Evolutionary conservation across 768 basidiomycete species (phyloP), one percentile per base, ranked within the genome.

Genomic region (Leucocoprinus birnbaumii): DNA sequence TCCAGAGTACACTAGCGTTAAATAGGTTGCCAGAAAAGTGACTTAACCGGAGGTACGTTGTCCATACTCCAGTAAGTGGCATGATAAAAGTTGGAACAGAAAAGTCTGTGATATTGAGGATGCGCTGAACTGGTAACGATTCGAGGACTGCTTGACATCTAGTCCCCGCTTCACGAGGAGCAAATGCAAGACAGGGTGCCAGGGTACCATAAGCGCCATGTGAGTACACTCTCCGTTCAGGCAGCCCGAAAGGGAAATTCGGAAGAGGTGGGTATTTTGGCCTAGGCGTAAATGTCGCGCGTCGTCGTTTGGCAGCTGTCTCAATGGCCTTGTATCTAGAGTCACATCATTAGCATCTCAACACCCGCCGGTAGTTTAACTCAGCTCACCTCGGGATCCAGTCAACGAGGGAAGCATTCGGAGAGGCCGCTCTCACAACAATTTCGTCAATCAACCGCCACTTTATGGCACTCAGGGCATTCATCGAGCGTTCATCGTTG

Each of bases 21-120:
- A 78, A 76, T 18, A 68, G 37, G 56, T 73, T 69, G 0, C 63
- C 71, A 21, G 59, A 59, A 58, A 71, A 77, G 56, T 77, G 75
- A 9, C 65, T 62, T 1, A 77, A 62, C n/a, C 69, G 62, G 10
- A 76, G 59, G 50, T 75, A 69, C 0, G 72, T 71, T 18, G 69
- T 61, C 43, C 73, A 73, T 1, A 64, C 65, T 3, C 66, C 67
- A 44, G 61, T 66, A 60, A 66, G 73, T 0, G 69, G 70, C 1
- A 70, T 62, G 47, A 76, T 65, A 52, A 70, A 63, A 0, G 72
- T 74, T 0, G 71, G 72, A 19, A 63, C 53, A 24, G 60, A 60
- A 2, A 66, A 58, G 21, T 68, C 58, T 16, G 60, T 54, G 10
- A 57, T 60, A 3, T 60, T 50, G 19, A 74, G 62, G 37, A 74